Evolutionary conservation across 2,329 filamentous ascomycete genomes (phyloP), one percentile per base, ranked within the genome.

Genomic region (Graphiopsis chlorocephala): DNA sequence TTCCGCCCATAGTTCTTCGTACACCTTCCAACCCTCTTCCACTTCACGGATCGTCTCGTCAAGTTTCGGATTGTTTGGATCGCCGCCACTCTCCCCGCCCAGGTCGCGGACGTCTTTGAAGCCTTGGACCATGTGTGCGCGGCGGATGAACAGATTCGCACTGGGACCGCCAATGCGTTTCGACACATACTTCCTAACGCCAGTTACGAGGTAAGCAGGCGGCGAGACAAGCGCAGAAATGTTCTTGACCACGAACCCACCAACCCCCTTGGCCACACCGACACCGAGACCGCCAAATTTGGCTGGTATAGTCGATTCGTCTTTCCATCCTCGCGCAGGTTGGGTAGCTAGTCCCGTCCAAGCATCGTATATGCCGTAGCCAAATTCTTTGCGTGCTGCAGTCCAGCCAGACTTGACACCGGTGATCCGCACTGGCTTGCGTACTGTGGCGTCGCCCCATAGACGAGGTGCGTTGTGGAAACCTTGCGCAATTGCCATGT

Each of bases 401-500:
- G 84, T 88, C 33, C 97, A 77, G 0, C 93, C 93, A 68, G 88
- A 91, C 61, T 86, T 84, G 58, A 96, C 80, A 58, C 88, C 90
- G 0, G 90, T 93, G 4, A 97, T 90, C 70, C 91, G 92, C 64
- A 92, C 90, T 1, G 85, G 81, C 17, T 90, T 89, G 10, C 91
- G 85, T 0, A 97, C 88, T 0, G 88, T 93, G 1, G 91, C 87
- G 71, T 96, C 93, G 47, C 93, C 90, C 74, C 96, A 97, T 1
- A 97, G 81, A 69, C 86, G 89, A 0, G 93, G 93, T 6, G 91
- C 89, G 71, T 97, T 97, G 73, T 94, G 90, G 74, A 97, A 96
- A 0, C 93, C 93, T 75, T 90, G 90, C 0, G 93, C 90, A 42
- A 97, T 78, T 0, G 90, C 90, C 48, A 97, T 79, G 47, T 91